phyloP scores from a whole-genome alignment of 805 yeast genomes.

The Metschnikowia dekortorum region DNA sequence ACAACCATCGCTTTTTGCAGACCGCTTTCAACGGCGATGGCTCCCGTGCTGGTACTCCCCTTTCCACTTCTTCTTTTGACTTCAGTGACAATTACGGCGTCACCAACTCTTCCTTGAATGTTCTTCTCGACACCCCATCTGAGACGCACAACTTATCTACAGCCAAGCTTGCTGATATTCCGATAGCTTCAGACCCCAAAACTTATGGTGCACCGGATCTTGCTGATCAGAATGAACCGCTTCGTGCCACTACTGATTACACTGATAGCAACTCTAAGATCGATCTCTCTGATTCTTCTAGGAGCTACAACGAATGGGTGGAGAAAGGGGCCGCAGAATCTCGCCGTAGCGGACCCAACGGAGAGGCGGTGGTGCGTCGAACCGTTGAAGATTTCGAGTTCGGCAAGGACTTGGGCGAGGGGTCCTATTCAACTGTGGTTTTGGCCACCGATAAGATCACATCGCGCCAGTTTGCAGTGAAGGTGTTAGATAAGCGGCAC shows the following conservation, averaged over 20 bases:
- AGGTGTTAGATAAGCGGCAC: slow-evolving; percentile 71
- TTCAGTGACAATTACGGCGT: slow-evolving; percentile 23
- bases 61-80: slow-evolving; percentile 28
- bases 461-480: slow-evolving; percentile 65
- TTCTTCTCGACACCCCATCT: slow-evolving; percentile 29
- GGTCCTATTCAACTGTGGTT: slow-evolving; percentile 43
- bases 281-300: slow-evolving; percentile 2
- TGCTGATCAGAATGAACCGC: slow-evolving; percentile 1
- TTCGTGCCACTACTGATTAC: slow-evolving; percentile 7
- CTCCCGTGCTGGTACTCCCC: slow-evolving; percentile 29
- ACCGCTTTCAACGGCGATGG: slow-evolving; percentile 14
- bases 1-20: not conserved
- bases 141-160: slow-evolving; percentile 14
- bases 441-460: slow-evolving; percentile 48
- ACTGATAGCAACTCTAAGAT: slow-evolving; percentile 13
- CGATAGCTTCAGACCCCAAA: not conserved
- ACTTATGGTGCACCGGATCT: not conserved
- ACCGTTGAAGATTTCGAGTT: slow-evolving; percentile 39
- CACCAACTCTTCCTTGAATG: slow-evolving; percentile 35
- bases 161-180: slow-evolving; percentile 1
- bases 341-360: slow-evolving; percentile 8
- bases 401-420: slow-evolving; percentile 42
- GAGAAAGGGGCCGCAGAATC: slow-evolving; percentile 32
- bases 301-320: slow-evolving; percentile 25
- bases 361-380: slow-evolving; percentile 28